Percentiles rank a stretch among this genome's conserved stretches.
Evolutionary conservation across 169 alveolate species (phyloP).

Genomic region (Condylostoma magnum): DNA sequence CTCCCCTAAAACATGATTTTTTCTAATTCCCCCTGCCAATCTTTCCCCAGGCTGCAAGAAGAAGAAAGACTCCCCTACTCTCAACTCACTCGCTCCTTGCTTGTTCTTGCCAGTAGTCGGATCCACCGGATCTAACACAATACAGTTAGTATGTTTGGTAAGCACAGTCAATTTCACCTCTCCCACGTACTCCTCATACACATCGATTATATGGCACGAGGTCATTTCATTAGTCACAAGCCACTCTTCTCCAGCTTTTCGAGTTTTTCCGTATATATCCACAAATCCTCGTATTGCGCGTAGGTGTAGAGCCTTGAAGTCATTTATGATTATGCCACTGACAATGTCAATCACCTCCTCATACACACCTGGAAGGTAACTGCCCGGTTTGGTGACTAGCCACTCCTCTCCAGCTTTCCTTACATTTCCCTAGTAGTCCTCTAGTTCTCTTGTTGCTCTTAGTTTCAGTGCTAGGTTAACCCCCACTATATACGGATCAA

Average conservation of each 20-base stretch:
- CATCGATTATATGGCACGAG: slow-evolving; percentile 59
- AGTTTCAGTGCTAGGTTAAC: slow-evolving; percentile 45
- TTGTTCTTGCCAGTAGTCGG: slow-evolving; percentile 34
- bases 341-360: slow-evolving; percentile 36
- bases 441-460: slow-evolving; percentile 41
- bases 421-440: slow-evolving; percentile 30
- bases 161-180: slow-evolving; percentile 41
- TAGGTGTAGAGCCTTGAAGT: slow-evolving; percentile 41
- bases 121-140: slow-evolving; percentile 57
- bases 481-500: slow-evolving; percentile 37
- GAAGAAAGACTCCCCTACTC: slow-evolving; percentile 53
- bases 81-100: slow-evolving; percentile 49
- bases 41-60: slow-evolving; percentile 68
- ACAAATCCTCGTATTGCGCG: slow-evolving; percentile 41
- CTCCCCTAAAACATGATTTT: slow-evolving; percentile 44
- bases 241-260: slow-evolving; percentile 75
- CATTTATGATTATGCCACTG: slow-evolving; percentile 46
- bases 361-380: slow-evolving; percentile 53
- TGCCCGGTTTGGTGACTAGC: slow-evolving; percentile 56
- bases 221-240: slow-evolving; percentile 41
- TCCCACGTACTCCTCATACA: slow-evolving; percentile 50
- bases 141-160: slow-evolving; percentile 51
- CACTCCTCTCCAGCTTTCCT: slow-evolving; percentile 64
- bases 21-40: slow-evolving; percentile 51
- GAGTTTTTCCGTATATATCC: slow-evolving; percentile 47